These are phyloP conservation scores for Pezizomycotina sp. DNA, from an alignment of 2,329 filamentous ascomycete species.

Conservation along the genomic window DNA sequence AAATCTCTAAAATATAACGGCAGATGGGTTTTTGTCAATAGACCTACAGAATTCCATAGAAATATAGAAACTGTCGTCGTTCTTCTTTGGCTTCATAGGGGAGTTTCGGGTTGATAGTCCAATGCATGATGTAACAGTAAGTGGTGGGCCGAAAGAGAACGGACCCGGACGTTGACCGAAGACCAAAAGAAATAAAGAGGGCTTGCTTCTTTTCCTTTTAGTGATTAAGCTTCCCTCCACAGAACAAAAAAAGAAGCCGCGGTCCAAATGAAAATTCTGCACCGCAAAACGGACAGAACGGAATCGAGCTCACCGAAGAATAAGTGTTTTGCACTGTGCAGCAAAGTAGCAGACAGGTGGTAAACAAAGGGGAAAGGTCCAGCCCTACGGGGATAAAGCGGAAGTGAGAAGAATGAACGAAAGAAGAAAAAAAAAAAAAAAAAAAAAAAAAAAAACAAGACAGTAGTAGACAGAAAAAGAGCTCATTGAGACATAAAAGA, in stretches of 20 bases:
- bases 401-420: not conserved
- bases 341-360: not conserved
- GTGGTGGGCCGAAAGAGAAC: too few species aligned
- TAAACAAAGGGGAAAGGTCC: not conserved
- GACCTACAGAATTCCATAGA: too few species aligned
- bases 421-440: conserved; percentile 2
- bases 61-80: too few species aligned
- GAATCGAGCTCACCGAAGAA: not conserved
- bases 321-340: not conserved
- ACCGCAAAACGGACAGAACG: not conserved
- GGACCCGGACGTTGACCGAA: too few species aligned
- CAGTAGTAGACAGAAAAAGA: conserved; percentile 11
- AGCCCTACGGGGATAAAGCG: not conserved
- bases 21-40: not conserved
- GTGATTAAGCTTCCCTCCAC: not conserved
- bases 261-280: not conserved
- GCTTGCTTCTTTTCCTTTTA: not conserved
- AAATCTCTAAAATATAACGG: too few species aligned
- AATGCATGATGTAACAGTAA: not conserved
- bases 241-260: not conserved
- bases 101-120: too few species aligned
- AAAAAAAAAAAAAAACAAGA: conserved; percentile 3
- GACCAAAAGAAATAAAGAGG: too few species aligned
- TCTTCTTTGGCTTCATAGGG: not conserved
- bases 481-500: too few species aligned